Percentiles rank a stretch among this genome's conserved stretches.
phyloP scores from a whole-genome alignment of 139 green algal species.

The Chlorella sp. region DNA sequence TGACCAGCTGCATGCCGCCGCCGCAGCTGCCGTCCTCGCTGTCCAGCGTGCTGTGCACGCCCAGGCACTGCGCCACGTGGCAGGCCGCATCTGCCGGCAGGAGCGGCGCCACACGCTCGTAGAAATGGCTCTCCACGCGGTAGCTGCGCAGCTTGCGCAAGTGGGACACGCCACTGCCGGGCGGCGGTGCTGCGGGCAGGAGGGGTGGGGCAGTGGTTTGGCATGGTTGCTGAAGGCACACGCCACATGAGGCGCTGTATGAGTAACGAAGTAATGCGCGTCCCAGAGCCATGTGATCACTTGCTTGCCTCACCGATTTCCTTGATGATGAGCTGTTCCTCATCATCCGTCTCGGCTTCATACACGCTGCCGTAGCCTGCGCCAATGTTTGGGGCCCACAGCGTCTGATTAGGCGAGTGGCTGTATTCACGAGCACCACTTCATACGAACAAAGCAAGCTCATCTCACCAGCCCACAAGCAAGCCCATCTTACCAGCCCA shows the following conservation, averaged over 20 bases:
- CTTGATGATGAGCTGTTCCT: conserved; percentile 21
- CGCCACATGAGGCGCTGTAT: no score
- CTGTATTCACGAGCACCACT: no score
- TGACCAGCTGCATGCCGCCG: conserved; percentile 34
- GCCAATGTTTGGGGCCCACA: no score
- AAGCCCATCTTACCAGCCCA: not conserved
- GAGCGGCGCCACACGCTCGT: conserved; percentile 21
- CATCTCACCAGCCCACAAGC: no score
- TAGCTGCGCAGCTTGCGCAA: conserved; percentile 28
- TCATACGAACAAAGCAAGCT: no score
- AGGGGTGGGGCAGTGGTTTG: no score
- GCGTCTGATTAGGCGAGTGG: no score
- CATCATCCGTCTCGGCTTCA: conserved; percentile 4
- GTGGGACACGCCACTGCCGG: not conserved
- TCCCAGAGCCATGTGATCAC: no score
- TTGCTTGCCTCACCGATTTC: not conserved
- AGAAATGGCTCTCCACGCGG: conserved; percentile 46
- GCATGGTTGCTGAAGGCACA: not conserved
- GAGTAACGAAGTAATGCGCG: no score
- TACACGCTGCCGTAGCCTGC: conserved; percentile 21
- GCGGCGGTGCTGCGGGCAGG: not conserved
- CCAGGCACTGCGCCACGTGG: conserved; percentile 19
- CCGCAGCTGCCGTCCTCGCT: conserved; percentile 1
- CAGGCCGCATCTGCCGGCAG: not conserved
- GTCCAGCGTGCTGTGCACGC: conserved; percentile 22